Evolutionary conservation across 192 early-diverging fungal genomes (phyloP), one percentile per base, ranked within the genome.

Genomic region (Coemansia sp.): DNA sequence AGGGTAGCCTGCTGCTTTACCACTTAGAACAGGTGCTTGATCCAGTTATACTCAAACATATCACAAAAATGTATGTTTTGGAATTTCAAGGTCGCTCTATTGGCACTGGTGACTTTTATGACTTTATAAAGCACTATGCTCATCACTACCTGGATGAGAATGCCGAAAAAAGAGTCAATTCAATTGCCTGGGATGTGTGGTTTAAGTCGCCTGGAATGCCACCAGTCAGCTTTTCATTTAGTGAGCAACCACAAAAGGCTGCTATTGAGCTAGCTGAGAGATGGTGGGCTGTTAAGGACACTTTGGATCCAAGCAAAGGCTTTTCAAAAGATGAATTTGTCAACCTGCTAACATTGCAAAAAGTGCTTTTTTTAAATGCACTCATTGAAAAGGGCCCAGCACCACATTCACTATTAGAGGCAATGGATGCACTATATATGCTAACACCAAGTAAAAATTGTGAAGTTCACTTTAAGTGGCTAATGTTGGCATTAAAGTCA

Each of bases 1-100:
- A 98, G 79, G 96, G 94, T 16, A 96, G 88, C 62, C 92, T 91
- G 67, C 71, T 98, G 44, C 80, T 98, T 20, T 96, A 90, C 78
- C 89, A 94, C 62, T 83, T 98, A 31, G 95, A 98, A 67, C 82
- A 87, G 60, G 61, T 86, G 48, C 73, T 98, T 30, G 96, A 94
- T 19, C 63, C 86, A 0, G 70, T 78, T 14, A 81, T 91, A 26
- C 97, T 98, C 79, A 93, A 89, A 61, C 87, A 87, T 8, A 94
- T 87, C 52, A 80, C 90, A 77, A 84, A 82, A 52, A 81, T 86
- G 6, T 85, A 96, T 67, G 87, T 98, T 28, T 65, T 80, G 50
- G 73, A 85, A 37, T 96, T 95, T 76, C 78, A 89, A 37, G 90
- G 92, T 53, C 88, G 83, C 68, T 89, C 91, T 8, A 93, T 98